Base-by-base conservation (phyloP, 352 stramenopile genomes). In the Aphanomyces invadans region DNA sequence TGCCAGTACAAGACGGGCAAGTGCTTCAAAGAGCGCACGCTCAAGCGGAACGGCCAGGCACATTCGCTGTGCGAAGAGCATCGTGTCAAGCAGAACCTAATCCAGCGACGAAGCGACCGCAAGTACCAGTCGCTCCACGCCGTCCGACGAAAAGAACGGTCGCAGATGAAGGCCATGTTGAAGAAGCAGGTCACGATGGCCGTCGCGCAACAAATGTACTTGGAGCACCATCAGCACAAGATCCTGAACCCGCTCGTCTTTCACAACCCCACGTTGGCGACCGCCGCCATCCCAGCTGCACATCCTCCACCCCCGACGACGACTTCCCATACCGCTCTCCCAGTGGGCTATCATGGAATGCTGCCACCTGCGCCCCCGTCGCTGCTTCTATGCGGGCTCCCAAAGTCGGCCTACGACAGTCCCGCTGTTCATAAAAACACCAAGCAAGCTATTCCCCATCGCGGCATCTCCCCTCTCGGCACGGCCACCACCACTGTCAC, bases 1-100 rank as follows among this genome's bases (percentile, higher is more conserved):
- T 94, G 83, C 68, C 79, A 90, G 72, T 94, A 94, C 78, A 90
- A 94, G 69, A 91, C 85, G 28, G 81, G 85, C 73, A 94, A 94
- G 69, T 94, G 85, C 71, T 89, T 88, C 65, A 94, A 94, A 52
- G 83, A 92, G 67, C 83, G 85, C 62, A 88, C 85, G 25, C 74
- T 89, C 69, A 92, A 92, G 77, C 81, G 81, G 72, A 92, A 91
- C 42, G 85, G 85, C 45, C 76, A 91, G 49, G 80, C 76, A 4
- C 85, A 94, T 71, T 89, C 79, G 39, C 70, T 94, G 29, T 94
- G 85, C 51, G 85, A 93, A 46, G 82, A 93, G 63, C 85, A 94
- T 76, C 83, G 85, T 45, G 67, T 86, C 70, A 92, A 90, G 71
- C 83, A 93, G 62, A 93, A 93, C 74, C 74, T 86, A 53, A 90